Percentiles rank a stretch among this genome's conserved stretches.
Conservation (phyloP, 2,329 filamentous ascomycete genomes). For the Scleromitrula shiraiana region DNA sequence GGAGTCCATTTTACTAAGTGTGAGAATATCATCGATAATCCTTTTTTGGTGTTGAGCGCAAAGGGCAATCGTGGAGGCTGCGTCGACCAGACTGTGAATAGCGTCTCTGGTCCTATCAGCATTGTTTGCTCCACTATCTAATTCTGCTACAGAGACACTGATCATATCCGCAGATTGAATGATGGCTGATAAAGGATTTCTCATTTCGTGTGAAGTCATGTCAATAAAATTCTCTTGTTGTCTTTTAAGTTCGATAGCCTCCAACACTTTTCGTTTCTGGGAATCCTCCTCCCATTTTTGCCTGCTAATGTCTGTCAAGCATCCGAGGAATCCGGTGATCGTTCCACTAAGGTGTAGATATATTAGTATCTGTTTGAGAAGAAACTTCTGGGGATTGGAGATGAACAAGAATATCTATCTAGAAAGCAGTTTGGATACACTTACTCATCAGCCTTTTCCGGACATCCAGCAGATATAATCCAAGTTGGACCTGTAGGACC, state of each 20-base stretch:
- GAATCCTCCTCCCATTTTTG: constrained; percentile 62
- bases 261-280: constrained; percentile 37
- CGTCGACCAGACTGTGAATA: constrained; percentile 55
- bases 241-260: constrained; percentile 50
- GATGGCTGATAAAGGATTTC: constrained; percentile 66
- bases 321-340: constrained; percentile 69
- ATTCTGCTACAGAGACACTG: constrained; percentile 30
- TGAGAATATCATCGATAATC: constrained; percentile 61
- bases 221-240: constrained; percentile 80
- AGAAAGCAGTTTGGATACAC: constrained; percentile 25
- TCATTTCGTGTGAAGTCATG: constrained; percentile 64
- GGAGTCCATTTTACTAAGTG: constrained; percentile 62
- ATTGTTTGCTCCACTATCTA: constrained; percentile 62
- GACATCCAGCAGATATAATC: constrained; percentile 70
- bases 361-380: no score
- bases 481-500: constrained; percentile 59
- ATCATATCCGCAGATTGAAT: constrained; percentile 65
- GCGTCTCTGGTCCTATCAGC: constrained; percentile 39
- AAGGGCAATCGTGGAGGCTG: constrained; percentile 72
- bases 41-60: constrained; percentile 67
- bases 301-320: constrained; percentile 76
- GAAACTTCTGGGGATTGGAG: no score
- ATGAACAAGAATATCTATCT: no score
- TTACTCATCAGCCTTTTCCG: constrained; percentile 49
- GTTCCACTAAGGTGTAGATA: constrained; percentile 38